phyloP scores from a whole-genome alignment of 2,329 filamentous ascomycete species.

The Calonectria pseudoturangicola region DNA sequence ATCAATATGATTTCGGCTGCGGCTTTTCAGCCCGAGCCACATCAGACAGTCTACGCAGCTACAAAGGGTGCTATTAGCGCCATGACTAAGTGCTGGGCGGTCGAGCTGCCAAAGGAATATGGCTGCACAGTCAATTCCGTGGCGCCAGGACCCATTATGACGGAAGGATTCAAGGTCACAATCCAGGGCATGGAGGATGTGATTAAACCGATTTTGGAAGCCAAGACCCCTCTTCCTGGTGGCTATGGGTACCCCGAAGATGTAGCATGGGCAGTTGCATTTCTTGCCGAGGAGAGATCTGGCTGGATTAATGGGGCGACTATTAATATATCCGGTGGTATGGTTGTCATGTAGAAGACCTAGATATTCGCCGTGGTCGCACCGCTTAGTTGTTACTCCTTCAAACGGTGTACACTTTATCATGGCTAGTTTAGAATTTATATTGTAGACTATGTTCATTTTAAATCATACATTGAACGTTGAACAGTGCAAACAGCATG shows the following conservation, averaged over 20 bases:
- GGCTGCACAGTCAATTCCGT: not conserved
- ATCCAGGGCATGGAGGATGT: conserved; percentile 4
- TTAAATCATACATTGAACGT: too few species aligned
- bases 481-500: too few species aligned
- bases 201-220: not conserved
- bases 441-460: too few species aligned
- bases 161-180: not conserved
- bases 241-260: not conserved
- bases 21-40: not conserved
- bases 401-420: too few species aligned
- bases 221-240: not conserved
- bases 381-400: too few species aligned
- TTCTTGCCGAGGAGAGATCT: not conserved
- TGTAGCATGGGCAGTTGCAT: conserved; percentile 17
- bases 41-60: conserved; percentile 1
- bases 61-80: conserved; percentile 1
- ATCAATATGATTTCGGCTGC: conserved; percentile 20
- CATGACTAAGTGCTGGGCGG: conserved; percentile 7
- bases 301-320: conserved; percentile 6
- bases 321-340: not conserved
- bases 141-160: not conserved
- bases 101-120: conserved; percentile 67
- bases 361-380: not conserved
- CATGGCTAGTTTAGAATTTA: too few species aligned
- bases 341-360: not conserved